A percentile compares a stretch with the other conserved stretches of the same genome.
Evolutionary conservation across 257 asterid genomes (phyloP).

Genomic region (Lavandula angustifolia): DNA sequence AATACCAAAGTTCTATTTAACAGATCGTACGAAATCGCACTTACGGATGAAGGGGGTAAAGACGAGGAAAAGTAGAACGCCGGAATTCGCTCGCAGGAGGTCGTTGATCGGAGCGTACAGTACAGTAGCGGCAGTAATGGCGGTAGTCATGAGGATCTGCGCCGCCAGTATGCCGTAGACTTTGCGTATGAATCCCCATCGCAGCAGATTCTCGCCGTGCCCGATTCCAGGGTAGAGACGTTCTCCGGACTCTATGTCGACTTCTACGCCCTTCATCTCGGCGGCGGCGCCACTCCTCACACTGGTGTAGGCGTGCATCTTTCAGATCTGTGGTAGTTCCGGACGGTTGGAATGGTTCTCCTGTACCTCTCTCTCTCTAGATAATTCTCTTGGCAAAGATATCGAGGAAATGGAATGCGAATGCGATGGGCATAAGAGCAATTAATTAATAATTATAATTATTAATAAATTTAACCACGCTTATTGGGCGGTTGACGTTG

Average conservation of each 20-base stretch:
- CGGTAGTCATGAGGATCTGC: slow-evolving; percentile 62
- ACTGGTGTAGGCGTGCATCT: slow-evolving; percentile 61
- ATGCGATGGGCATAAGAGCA: neutral
- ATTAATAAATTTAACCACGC: neutral
- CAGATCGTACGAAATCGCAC: slow-evolving; percentile 15
- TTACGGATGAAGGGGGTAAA: slow-evolving; percentile 81
- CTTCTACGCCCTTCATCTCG: slow-evolving; percentile 40
- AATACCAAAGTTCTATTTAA: slow-evolving; percentile 1
- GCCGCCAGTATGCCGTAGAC: slow-evolving; percentile 88
- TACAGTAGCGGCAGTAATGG: slow-evolving; percentile 68
- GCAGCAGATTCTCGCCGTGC: slow-evolving; percentile 87
- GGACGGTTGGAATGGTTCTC: slow-evolving; percentile 26
- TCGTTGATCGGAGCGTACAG: slow-evolving; percentile 80
- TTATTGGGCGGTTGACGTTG: slow-evolving; percentile 23
- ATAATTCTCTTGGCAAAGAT: too few relatives aligned
- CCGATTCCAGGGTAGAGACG: slow-evolving; percentile 89
- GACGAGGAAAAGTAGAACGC: slow-evolving; percentile 67
- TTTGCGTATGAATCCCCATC: slow-evolving; percentile 98
- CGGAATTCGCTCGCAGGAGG: slow-evolving; percentile 74
- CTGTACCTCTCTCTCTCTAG: slow-evolving; percentile 31
- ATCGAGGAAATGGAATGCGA: neutral
- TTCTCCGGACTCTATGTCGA: slow-evolving; percentile 63
- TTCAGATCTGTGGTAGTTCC: slow-evolving; percentile 35
- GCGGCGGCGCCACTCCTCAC: slow-evolving; percentile 42
- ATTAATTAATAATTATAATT: too few relatives aligned